Evolutionary conservation across 202 grass and related monocot genomes (phyloP).

Genomic region (Schoenoplectus tabernaemontani): DNA sequence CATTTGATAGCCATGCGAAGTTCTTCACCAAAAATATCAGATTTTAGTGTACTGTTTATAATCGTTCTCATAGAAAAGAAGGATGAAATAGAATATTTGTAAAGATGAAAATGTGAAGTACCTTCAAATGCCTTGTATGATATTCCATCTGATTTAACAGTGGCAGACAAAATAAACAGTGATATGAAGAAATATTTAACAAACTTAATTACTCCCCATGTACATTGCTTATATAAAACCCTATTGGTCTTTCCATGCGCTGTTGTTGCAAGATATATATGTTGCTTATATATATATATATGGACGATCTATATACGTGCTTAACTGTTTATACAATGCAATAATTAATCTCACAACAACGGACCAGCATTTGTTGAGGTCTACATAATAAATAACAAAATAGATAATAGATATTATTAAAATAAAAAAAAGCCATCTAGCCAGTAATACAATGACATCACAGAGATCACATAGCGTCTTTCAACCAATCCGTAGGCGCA

Average conservation of each 20-base stretch:
- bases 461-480: not conserved
- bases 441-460: not conserved
- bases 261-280: not conserved
- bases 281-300: not conserved
- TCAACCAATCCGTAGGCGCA: not conserved
- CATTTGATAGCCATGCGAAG: not conserved
- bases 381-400: not conserved
- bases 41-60: not conserved
- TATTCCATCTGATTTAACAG: not conserved
- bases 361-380: not conserved
- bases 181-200: not conserved
- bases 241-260: not conserved
- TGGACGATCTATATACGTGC: not conserved
- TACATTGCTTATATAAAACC: not conserved
- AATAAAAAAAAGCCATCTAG: not conserved
- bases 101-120: not conserved
- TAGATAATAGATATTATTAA: too few relatives aligned
- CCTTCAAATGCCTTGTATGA: not conserved
- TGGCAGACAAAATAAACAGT: not conserved
- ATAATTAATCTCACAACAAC: not conserved
- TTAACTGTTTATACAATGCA: not conserved
- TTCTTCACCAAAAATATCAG: not conserved
- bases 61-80: not conserved
- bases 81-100: not conserved
- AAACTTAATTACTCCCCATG: not conserved